Conservation (phyloP, 371 early-diverging fungal genomes). For the Vittaforma corneae region DNA sequence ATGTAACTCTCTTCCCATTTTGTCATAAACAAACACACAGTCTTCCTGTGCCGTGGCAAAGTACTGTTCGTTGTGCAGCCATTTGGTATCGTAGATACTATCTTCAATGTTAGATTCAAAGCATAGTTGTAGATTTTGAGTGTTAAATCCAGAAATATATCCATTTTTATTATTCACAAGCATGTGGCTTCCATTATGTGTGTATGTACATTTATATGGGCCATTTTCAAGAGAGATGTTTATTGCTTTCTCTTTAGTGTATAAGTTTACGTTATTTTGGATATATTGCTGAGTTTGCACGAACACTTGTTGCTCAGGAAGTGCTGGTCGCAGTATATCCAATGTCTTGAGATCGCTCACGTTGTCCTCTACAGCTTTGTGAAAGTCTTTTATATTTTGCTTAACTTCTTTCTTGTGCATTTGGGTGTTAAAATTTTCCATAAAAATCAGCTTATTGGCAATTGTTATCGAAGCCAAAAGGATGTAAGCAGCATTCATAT, state of each 20-base stretch:
- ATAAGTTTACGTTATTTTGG: constrained; percentile 65
- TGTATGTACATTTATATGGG: constrained; percentile 68
- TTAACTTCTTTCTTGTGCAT: constrained; percentile 21
- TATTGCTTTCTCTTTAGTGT: constrained; percentile 70
- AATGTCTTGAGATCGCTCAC: background rate
- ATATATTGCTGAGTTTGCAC: constrained; percentile 64
- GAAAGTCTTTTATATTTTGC: constrained; percentile 12
- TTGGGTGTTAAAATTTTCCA: background rate
- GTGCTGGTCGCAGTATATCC: background rate
- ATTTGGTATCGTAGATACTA: constrained; percentile 69
- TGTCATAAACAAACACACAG: constrained; percentile 84
- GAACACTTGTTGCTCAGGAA: background rate
- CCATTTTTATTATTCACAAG: constrained; percentile 73
- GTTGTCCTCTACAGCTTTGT: background rate
- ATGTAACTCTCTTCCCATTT: constrained; percentile 80
- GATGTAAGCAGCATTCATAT: too few relatives aligned
- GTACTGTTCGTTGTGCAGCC: constrained; percentile 80
- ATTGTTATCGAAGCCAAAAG: too few relatives aligned
- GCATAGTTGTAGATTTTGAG: constrained; percentile 68
- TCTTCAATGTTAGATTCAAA: constrained; percentile 70
- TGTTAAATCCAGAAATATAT: constrained; percentile 78
- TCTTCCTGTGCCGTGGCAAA: constrained; percentile 90
- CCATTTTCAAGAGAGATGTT: constrained; percentile 70
- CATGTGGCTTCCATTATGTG: constrained; percentile 66
- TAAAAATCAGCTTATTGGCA: too few relatives aligned